Percentiles rank a stretch among this genome's conserved stretches.
Conservation (phyloP, 495 filamentous ascomycete species). For the Diplogelasinospora grovesii region DNA sequence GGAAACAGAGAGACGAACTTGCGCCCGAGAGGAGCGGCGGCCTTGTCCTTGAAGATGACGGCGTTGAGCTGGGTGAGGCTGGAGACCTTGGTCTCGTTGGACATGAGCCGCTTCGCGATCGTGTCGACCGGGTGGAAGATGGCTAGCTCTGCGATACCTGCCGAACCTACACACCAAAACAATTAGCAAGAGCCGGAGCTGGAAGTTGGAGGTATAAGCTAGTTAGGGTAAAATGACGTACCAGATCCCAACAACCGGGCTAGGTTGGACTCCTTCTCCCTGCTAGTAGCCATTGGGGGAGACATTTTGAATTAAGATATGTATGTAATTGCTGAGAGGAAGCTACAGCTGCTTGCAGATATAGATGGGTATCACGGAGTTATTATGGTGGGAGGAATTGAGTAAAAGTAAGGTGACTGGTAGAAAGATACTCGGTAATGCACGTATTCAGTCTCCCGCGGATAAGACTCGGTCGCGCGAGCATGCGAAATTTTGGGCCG, state of each 20-base stretch:
- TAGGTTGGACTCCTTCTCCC: constrained; percentile 82
- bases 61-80: constrained; percentile 60
- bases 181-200: neutral
- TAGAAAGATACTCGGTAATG: too few species aligned
- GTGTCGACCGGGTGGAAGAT: constrained; percentile 99
- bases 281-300: constrained; percentile 40
- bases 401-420: too few species aligned
- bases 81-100: constrained; percentile 76
- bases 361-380: neutral
- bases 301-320: constrained; percentile 48
- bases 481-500: constrained; percentile 3
- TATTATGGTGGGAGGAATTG: neutral
- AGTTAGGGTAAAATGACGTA: too few species aligned
- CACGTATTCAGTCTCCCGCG: too few species aligned
- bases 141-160: constrained; percentile 92
- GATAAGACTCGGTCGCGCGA: too few species aligned
- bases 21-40: constrained; percentile 54
- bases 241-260: constrained; percentile 88
- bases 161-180: constrained; percentile 54
- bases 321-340: too few species aligned
- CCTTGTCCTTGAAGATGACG: constrained; percentile 91
- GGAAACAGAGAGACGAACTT: constrained; percentile 97
- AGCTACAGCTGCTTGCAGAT: too few species aligned
- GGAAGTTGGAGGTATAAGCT: neutral
- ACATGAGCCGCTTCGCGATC: constrained; percentile 98